Conservation (phyloP, 495 filamentous ascomycete species). For the Apiosordaria backusii region DNA sequence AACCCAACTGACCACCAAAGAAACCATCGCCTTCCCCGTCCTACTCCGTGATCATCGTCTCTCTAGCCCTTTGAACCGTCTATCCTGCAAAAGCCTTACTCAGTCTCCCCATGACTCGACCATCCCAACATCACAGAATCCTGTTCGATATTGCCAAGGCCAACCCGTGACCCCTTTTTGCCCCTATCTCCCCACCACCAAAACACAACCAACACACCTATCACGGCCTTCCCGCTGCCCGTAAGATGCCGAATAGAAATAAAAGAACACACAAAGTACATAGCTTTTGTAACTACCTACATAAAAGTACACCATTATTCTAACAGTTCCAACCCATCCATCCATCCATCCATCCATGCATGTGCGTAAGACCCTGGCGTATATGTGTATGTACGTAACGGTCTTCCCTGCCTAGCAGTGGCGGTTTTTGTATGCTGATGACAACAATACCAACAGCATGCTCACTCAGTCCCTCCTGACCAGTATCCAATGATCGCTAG, state of each 20-base stretch:
- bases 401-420: not conserved
- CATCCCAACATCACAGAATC: too few relatives aligned
- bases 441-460: too few relatives aligned
- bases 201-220: too few relatives aligned
- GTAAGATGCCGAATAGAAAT: not conserved
- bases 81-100: too few relatives aligned
- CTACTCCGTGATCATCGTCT: too few relatives aligned
- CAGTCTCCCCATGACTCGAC: too few relatives aligned
- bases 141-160: too few relatives aligned
- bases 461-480: not conserved
- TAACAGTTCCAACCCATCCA: too few relatives aligned
- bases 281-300: not conserved
- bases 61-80: too few relatives aligned
- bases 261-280: not conserved
- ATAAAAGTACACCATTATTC: not conserved
- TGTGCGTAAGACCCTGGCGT: not conserved
- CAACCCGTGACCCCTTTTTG: too few relatives aligned
- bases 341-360: not conserved
- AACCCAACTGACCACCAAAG: not conserved
- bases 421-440: not conserved
- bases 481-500: not conserved
- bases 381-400: not conserved
- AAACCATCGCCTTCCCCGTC: too few relatives aligned
- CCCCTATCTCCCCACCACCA: too few relatives aligned
- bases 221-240: not conserved